Base-by-base conservation (phyloP, 768 basidiomycete species). In the Sarcomyxa edulis region DNA sequence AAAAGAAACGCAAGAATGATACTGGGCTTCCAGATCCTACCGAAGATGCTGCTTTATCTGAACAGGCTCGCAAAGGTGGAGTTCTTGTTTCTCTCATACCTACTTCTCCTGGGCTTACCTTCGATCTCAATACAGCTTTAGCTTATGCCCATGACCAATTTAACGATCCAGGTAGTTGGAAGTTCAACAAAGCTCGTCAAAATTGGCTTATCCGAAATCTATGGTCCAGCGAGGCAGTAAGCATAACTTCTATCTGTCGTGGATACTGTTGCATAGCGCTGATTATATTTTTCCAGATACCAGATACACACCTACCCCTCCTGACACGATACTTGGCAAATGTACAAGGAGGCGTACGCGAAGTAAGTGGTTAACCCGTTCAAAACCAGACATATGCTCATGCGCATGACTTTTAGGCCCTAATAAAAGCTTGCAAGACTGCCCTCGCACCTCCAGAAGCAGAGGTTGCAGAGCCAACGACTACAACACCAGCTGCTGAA, bases 121-220 rank as follows among this genome's bases (percentile, higher is more conserved):
- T 21, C 10, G 28, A 25, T n/a, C 22, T 35, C 21, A 16, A 10
- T 34, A 10, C 43, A 74, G 72, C 66, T 15, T 44, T 74, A 9
- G 58, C 58, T 23, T 83, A 82, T 50, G 79, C 75, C 1, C 78
- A 74, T 48, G 50, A 59, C n/a, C 74, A 75, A 40, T 71, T 70
- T 47, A 62, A 66, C 35, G 60, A 60, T 27, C 69, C 66, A 14
- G 50, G 59, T 5, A 60, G 56, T 37, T 85, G 83, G 84, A 86
- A 84, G 48, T 86, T 85, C 52, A 78, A 78, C 45, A 85, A 85
- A 50, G 80, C 80, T 6, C 66, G 71, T 30, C 83, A 86, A 50
- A 86, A 84, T 48, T 86, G 83, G 84, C 59, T 85, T 1, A 63
- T 84, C 40, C 72, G 81, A 8, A 78, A 85, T 45, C 44, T 79